Percentiles rank a stretch among this genome's conserved stretches.
Evolutionary conservation across 805 yeast genomes (phyloP).

Genomic region (Barnettozyma wickerhamii): DNA sequence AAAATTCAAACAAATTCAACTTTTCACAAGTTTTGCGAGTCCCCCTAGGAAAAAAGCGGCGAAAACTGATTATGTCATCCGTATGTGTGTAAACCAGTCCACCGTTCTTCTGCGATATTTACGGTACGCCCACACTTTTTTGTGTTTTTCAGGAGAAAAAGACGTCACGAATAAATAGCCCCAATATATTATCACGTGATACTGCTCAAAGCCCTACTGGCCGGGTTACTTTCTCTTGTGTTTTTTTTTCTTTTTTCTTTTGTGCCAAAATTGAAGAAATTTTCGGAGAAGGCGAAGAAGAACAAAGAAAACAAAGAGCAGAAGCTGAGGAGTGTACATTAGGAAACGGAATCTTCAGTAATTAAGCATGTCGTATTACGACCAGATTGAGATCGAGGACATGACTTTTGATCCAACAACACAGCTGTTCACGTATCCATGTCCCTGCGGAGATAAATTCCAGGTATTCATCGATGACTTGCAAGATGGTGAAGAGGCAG

Average conservation of each 20-base stretch:
- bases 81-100: background rate
- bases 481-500: conserved; percentile 86
- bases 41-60: background rate
- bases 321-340: too few relatives aligned
- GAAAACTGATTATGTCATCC: background rate
- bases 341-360: too few relatives aligned
- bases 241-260: conserved; percentile 2
- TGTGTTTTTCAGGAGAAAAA: too few relatives aligned
- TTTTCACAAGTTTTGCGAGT: conserved; percentile 7
- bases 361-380: conserved; percentile 58
- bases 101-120: too few relatives aligned
- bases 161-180: background rate
- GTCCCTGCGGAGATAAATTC: conserved; percentile 97
- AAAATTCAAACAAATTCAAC: conserved; percentile 8
- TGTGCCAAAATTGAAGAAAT: background rate
- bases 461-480: conserved; percentile 83
- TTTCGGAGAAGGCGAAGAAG: background rate
- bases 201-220: background rate
- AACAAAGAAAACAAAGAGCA: too few relatives aligned
- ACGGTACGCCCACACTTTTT: background rate
- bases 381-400: conserved; percentile 95
- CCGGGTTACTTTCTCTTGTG: conserved; percentile 1
- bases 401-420: conserved; percentile 85
- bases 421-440: conserved; percentile 86
- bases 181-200: conserved; percentile 2